Conservation (phyloP, 108 stramenopile genomes). For the Tribonema minus region DNA sequence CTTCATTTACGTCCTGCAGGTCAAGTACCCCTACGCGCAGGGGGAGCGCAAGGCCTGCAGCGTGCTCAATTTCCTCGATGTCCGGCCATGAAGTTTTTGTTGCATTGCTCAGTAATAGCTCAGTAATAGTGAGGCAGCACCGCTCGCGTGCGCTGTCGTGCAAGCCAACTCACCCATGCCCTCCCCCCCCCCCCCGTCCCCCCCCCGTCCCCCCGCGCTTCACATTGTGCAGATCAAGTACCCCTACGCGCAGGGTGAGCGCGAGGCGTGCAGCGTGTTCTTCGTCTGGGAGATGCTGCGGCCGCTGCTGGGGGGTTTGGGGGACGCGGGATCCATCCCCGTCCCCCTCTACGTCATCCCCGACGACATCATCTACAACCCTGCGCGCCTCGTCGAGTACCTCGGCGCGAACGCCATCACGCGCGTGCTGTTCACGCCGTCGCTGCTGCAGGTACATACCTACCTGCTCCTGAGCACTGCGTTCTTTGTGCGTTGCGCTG, state of each 20-base stretch:
- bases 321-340: not conserved
- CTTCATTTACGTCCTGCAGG: too few species aligned
- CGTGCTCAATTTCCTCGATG: too few species aligned
- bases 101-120: too few species aligned
- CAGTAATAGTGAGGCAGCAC: too few species aligned
- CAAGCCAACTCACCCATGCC: too few species aligned
- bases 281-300: slow-evolving; percentile 75
- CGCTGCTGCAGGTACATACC: slow-evolving; percentile 65
- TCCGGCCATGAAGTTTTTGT: too few species aligned
- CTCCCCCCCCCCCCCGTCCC: too few species aligned
- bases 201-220: too few species aligned
- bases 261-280: slow-evolving; percentile 70
- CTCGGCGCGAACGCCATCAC: slow-evolving; percentile 58
- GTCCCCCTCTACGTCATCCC: slow-evolving; percentile 65
- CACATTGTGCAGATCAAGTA: slow-evolving; percentile 46
- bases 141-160: too few species aligned
- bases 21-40: slow-evolving; percentile 30
- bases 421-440: slow-evolving; percentile 70
- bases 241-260: slow-evolving; percentile 45
- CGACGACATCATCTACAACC: slow-evolving; percentile 68
- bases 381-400: slow-evolving; percentile 53
- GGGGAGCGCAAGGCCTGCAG: slow-evolving; percentile 64
- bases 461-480: too few species aligned
- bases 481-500: too few species aligned
- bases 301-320: slow-evolving; percentile 60